Evolutionary conservation across 805 yeast genomes (phyloP).

Genomic region (Zygosaccharomyces lentus): DNA sequence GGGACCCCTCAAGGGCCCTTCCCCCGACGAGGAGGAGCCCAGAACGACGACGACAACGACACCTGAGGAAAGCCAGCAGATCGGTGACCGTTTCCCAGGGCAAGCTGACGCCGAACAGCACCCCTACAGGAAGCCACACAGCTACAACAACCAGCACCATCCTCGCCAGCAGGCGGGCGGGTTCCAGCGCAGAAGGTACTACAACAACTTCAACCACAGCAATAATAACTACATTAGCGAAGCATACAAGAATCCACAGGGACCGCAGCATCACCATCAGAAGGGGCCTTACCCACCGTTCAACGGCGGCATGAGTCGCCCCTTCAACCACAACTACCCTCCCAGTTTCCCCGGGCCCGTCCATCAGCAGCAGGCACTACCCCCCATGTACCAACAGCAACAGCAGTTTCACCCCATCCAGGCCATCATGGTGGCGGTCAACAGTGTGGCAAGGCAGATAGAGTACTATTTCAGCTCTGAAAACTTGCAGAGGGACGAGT

Average conservation of each 20-base stretch:
- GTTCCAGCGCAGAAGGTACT: slow-evolving; percentile 24
- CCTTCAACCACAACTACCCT: slow-evolving; percentile 13
- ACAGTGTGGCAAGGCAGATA: slow-evolving; percentile 50
- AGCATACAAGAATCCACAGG: slow-evolving; percentile 12
- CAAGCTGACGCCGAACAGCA: slow-evolving; percentile 6
- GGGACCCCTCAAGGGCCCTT: neutral
- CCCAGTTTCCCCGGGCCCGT: slow-evolving; percentile 14
- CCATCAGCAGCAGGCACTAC: slow-evolving; percentile 20
- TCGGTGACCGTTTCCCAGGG: slow-evolving; percentile 3
- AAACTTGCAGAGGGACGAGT: slow-evolving; percentile 81
- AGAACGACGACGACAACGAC: neutral
- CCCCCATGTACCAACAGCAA: slow-evolving; percentile 21
- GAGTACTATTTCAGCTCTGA: slow-evolving; percentile 89
- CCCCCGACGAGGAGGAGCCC: slow-evolving; percentile 1
- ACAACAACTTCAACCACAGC: slow-evolving; percentile 14
- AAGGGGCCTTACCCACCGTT: slow-evolving; percentile 7
- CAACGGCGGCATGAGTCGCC: slow-evolving; percentile 16
- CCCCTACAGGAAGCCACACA: slow-evolving; percentile 11
- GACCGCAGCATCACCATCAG: slow-evolving; percentile 5
- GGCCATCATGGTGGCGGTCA: slow-evolving; percentile 29
- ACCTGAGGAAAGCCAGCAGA: slow-evolving; percentile 6
- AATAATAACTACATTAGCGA: slow-evolving; percentile 10
- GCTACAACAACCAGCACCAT: slow-evolving; percentile 13
- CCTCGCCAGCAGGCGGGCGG: slow-evolving; percentile 13
- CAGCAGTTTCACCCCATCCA: slow-evolving; percentile 22